These are phyloP conservation scores for Erucastrum elatum DNA, from an alignment of 345 rosid species.

Conservation along the genomic window DNA sequence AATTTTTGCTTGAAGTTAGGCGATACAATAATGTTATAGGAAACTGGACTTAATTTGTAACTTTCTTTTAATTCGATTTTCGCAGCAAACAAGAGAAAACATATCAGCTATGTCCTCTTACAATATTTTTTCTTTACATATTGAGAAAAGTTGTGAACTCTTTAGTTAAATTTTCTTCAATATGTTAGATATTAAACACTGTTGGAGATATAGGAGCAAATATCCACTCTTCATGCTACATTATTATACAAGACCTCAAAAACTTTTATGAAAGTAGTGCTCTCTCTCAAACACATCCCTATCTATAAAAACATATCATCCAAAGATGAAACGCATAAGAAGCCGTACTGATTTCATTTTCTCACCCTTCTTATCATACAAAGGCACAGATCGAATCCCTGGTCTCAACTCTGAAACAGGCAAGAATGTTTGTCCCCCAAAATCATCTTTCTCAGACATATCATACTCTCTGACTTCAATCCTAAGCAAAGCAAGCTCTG, in stretches of 20 bases:
- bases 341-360: constrained; percentile 65
- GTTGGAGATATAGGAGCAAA: constrained; percentile 33
- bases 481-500: constrained; percentile 80
- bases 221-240: constrained; percentile 36
- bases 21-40: not conserved
- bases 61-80: no score
- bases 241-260: constrained; percentile 37
- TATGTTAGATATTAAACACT: constrained; percentile 8
- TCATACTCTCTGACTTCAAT: constrained; percentile 78
- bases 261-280: constrained; percentile 3
- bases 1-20: not conserved
- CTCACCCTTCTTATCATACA: constrained; percentile 58
- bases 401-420: constrained; percentile 67
- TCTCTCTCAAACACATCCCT: constrained; percentile 12
- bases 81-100: no score
- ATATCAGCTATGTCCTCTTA: no score
- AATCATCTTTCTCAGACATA: constrained; percentile 78
- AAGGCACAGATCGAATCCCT: constrained; percentile 75
- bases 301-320: constrained; percentile 21
- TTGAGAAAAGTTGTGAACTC: not conserved
- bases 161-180: constrained; percentile 19
- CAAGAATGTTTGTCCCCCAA: constrained; percentile 85
- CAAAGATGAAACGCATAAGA: constrained; percentile 52
- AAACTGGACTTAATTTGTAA: not conserved
- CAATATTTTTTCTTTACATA: no score